Evolutionary conservation across 352 stramenopile genomes (phyloP), one percentile per base, ranked within the genome.

Genomic region (Pythium utonaiense): DNA sequence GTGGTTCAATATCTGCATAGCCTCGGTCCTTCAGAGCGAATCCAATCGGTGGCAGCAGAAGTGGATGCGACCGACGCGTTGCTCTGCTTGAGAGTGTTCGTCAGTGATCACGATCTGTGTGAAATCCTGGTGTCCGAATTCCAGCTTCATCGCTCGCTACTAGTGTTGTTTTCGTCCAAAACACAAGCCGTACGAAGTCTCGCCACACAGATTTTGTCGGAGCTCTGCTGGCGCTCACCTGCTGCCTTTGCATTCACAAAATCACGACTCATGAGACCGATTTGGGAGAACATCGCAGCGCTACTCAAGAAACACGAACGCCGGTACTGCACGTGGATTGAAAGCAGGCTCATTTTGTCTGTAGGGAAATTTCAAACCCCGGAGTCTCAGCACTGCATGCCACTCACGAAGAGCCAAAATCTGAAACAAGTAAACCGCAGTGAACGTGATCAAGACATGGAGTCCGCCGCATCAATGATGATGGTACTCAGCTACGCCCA

Each of bases 231-330:
- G 64, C 53, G 53, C 6, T 61, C 53, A 6, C 42, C 38, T 22
- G 21, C 30, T 12, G 53, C 60, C 0, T 60, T 68, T 31, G 13
- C 34, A 7, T 68, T 71, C 24, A 49, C 49, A 2, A 65, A 28
- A 25, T 51, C 54, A 22, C 65, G 60, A 1, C 30, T 71, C 22
- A 53, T 40, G 6, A 64, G 59, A 14, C 33, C 33, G 3, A 45
- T 71, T 12, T 68, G 65, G 65, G 51, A 61, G 42, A 67, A 67
- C 27, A 33, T 41, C 25, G 53, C 48, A 7, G 30, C n/a, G 33
- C 22, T 50, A 12, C 19, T 58, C 16, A 45, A 56, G 34, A 55
- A 42, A 19, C 24, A 38, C 25, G 31, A 44, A 25, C 22, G 31
- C 6, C 24, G 34, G 5, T 67, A 25, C 28, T 67, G 60, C 45